A percentile compares a stretch with the other conserved stretches of the same genome.
Conservation (phyloP, 257 asterid genomes). For the Thymus quinquecostatus region DNA sequence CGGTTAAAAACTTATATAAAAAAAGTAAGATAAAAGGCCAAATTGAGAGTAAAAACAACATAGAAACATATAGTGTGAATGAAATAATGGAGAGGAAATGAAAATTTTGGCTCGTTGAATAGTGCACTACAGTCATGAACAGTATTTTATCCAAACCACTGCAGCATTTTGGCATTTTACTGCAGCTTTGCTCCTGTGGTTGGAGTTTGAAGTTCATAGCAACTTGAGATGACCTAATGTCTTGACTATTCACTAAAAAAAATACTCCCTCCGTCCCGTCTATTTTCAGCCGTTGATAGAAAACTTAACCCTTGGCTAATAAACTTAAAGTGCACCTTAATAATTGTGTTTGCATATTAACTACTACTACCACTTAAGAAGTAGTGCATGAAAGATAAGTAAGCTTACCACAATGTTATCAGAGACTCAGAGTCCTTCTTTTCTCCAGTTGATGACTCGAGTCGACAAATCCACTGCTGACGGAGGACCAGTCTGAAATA, state of each 20-base stretch:
- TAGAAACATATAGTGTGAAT: neutral
- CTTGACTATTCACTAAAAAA: neutral
- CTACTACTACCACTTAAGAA: neutral
- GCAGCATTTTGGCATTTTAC: constrained; percentile 7
- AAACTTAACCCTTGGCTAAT: neutral
- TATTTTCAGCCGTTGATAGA: neutral
- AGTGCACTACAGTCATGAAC: neutral
- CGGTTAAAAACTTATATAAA: neutral
- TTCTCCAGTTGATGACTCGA: constrained; percentile 18
- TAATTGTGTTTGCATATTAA: neutral
- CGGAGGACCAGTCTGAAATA: constrained; percentile 8
- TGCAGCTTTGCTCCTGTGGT: constrained; percentile 5
- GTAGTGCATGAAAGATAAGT: neutral
- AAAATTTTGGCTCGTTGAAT: neutral
- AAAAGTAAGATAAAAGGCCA: neutral
- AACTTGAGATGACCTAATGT: neutral
- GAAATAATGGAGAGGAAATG: neutral
- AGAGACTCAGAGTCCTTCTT: neutral
- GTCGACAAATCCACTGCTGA: neutral
- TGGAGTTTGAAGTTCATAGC: neutral
- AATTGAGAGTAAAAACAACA: neutral
- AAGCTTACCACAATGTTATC: constrained; percentile 10
- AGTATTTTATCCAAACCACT: neutral
- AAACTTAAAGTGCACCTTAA: neutral
- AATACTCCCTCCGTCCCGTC: neutral